Percentiles rank a stretch among this genome's conserved stretches.
These are phyloP conservation scores for Albophoma yamanashiensis DNA, from an alignment of 2,329 filamentous ascomycete species.

Conservation along the genomic window DNA sequence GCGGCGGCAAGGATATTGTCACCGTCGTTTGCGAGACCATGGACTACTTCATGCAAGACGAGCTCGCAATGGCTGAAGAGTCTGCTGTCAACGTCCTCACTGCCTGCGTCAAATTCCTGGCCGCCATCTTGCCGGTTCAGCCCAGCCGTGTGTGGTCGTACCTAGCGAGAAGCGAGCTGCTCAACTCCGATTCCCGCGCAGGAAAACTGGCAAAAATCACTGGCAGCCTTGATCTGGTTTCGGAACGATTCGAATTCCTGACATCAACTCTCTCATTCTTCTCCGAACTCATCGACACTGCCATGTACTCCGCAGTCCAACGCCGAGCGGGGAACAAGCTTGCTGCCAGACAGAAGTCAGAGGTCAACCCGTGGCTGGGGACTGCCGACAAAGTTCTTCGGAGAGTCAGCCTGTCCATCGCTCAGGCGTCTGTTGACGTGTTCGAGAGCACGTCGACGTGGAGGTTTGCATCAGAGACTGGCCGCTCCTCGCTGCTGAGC, in stretches of 20 bases:
- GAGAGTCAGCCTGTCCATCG: slow-evolving; percentile 60
- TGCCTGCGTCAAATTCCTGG: slow-evolving; percentile 71
- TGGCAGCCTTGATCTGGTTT: slow-evolving; percentile 70
- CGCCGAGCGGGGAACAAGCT: slow-evolving; percentile 47
- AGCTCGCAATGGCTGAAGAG: slow-evolving; percentile 45
- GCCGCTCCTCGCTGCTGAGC: slow-evolving; percentile 58
- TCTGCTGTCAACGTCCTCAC: slow-evolving; percentile 54
- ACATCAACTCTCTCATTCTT: slow-evolving; percentile 65
- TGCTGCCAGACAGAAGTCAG: slow-evolving; percentile 31
- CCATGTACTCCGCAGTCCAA: slow-evolving; percentile 57
- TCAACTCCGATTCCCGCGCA: slow-evolving; percentile 65
- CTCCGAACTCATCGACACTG: slow-evolving; percentile 63
- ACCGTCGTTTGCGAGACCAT: slow-evolving; percentile 76
- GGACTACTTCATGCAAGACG: slow-evolving; percentile 56
- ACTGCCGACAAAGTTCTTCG: slow-evolving; percentile 70
- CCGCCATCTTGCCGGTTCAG: slow-evolving; percentile 59
- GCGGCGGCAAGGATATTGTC: slow-evolving; percentile 62
- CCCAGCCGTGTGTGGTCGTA: slow-evolving; percentile 87
- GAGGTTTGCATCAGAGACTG: slow-evolving; percentile 62
- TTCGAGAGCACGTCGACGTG: slow-evolving; percentile 80
- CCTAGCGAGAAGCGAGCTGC: slow-evolving; percentile 67
- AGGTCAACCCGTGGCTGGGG: slow-evolving; percentile 51
- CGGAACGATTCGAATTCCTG: slow-evolving; percentile 68
- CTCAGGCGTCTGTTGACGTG: slow-evolving; percentile 67
- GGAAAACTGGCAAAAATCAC: slow-evolving; percentile 70